These are phyloP conservation scores for Candolleomyces aberdarensis DNA, from an alignment of 768 basidiomycete species.

Conservation along the genomic window DNA sequence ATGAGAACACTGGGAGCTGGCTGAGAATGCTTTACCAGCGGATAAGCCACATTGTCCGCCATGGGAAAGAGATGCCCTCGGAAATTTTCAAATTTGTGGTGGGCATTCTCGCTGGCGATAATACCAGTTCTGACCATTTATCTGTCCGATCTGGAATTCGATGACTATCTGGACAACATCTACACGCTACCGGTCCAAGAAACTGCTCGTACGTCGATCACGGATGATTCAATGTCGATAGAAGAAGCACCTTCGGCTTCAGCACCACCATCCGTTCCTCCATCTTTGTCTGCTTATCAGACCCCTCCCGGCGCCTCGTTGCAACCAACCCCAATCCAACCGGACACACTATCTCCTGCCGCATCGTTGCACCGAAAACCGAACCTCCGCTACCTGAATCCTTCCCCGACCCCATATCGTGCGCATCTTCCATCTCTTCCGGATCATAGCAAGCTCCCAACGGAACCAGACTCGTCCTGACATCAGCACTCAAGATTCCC, in stretches of 20 bases:
- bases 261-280: neutral
- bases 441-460: neutral
- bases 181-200: too few species aligned
- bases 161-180: too few species aligned
- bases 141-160: too few species aligned
- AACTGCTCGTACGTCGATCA: too few species aligned
- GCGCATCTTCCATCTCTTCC: neutral
- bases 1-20: too few species aligned
- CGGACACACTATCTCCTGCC: neutral
- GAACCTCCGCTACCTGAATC: neutral
- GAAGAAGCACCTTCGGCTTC: neutral
- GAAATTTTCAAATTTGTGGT: too few species aligned
- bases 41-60: too few species aligned
- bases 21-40: too few species aligned
- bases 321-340: neutral
- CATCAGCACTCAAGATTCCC: neutral
- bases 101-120: too few species aligned
- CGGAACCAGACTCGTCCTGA: neutral
- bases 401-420: neutral
- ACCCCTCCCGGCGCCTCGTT: neutral
- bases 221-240: neutral
- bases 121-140: too few species aligned
- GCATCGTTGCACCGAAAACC: neutral
- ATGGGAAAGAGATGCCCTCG: too few species aligned
- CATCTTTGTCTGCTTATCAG: neutral